Percentiles rank a stretch among this genome's conserved stretches.
These are phyloP conservation scores for Ehretia macrophylla DNA, from an alignment of 257 asterid genomes.

Conservation along the genomic window DNA sequence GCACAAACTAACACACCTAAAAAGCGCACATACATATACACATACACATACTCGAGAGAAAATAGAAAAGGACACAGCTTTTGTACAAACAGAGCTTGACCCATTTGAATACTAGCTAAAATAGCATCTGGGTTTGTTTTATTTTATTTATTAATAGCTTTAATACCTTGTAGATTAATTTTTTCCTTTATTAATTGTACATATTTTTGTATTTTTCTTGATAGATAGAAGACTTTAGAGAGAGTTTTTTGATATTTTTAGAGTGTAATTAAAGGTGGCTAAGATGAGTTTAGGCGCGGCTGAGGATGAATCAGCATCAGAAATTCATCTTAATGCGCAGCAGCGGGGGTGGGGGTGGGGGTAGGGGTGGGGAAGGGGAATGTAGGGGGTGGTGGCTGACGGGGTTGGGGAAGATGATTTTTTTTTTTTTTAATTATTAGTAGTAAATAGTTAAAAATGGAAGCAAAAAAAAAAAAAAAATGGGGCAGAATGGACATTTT, in stretches of 20 bases:
- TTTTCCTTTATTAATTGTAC: not conserved
- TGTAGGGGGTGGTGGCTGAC: too few species aligned
- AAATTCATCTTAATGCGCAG: constrained; percentile 60
- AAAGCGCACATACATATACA: too few species aligned
- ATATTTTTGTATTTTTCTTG: not conserved
- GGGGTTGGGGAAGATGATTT: too few species aligned
- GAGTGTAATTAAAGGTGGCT: not conserved
- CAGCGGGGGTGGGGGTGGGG: too few species aligned
- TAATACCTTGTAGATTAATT: constrained; percentile 3
- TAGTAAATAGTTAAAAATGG: too few species aligned
- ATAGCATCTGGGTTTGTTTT: constrained; percentile 20
- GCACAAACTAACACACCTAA: too few species aligned
- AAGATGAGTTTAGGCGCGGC: constrained; percentile 59
- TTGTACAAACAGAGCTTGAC: constrained; percentile 22
- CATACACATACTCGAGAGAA: not conserved
- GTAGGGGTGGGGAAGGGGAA: too few species aligned
- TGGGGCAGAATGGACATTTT: too few species aligned
- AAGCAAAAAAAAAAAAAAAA: too few species aligned
- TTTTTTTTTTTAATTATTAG: too few species aligned
- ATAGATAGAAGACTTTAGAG: not conserved
- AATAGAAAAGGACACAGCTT: not conserved
- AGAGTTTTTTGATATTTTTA: too few species aligned
- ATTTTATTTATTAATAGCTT: constrained; percentile 6
- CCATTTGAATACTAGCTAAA: constrained; percentile 19
- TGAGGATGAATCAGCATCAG: constrained; percentile 54